Evolutionary conservation across 1,284 basidiomycete genomes (phyloP).

Genomic region (Inonotus obliquus): DNA sequence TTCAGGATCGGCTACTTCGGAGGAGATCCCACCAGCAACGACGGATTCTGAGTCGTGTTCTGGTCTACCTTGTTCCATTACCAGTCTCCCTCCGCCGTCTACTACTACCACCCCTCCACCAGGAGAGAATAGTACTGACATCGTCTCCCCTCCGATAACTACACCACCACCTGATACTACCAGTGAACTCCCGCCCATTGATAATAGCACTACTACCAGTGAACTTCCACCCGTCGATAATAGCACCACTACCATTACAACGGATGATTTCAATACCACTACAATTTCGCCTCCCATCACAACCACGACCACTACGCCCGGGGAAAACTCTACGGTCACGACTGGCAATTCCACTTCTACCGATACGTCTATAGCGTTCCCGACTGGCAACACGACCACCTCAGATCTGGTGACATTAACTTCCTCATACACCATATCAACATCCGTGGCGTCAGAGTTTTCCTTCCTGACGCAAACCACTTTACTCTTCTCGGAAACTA

Average conservation of each 20-base stretch:
- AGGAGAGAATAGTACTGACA: too few relatives aligned
- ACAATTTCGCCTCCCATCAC: neutral
- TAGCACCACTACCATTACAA: neutral
- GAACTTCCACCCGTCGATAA: neutral
- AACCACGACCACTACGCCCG: neutral
- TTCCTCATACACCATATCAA: conserved; percentile 1
- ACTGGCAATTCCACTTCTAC: neutral
- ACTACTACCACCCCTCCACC: neutral
- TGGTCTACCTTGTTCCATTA: conserved; percentile 13
- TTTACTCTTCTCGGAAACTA: conserved; percentile 35
- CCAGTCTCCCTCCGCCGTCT: neutral
- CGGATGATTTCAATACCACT: neutral
- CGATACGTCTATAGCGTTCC: conserved; percentile 7
- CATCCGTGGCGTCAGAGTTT: conserved; percentile 25
- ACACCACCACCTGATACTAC: too few relatives aligned
- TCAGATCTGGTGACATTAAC: conserved; percentile 9
- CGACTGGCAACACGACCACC: conserved; percentile 14
- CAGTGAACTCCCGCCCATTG: neutral
- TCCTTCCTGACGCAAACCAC: conserved; percentile 38
- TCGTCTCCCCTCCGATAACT: too few relatives aligned
- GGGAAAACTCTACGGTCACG: neutral
- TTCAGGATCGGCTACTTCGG: neutral
- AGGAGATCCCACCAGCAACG: neutral
- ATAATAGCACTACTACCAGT: neutral
- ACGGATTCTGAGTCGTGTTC: neutral